Evolutionary conservation across 495 filamentous ascomycete species (phyloP).

Genomic region (Daldinia loculata): DNA sequence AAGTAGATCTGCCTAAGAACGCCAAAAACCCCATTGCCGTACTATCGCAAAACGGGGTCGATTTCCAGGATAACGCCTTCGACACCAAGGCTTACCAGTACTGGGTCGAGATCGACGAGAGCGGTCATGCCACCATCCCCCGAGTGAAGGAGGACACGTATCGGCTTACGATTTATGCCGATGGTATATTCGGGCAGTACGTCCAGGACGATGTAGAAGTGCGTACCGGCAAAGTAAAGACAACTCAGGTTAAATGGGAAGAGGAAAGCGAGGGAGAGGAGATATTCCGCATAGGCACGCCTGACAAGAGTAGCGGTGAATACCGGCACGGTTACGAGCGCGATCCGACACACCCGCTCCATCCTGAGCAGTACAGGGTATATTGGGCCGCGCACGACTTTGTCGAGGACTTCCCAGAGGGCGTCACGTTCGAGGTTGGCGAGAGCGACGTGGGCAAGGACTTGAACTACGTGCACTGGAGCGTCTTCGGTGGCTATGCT

Average conservation of each 20-base stretch:
- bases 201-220: conserved; percentile 55
- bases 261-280: conserved; percentile 62
- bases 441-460: conserved; percentile 54
- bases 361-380: conserved; percentile 60
- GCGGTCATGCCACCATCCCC: conserved; percentile 58
- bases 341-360: conserved; percentile 54
- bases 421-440: conserved; percentile 62
- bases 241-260: conserved; percentile 52
- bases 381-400: conserved; percentile 66
- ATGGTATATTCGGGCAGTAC: conserved; percentile 65
- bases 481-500: conserved; percentile 57
- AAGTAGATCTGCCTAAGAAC: conserved; percentile 56
- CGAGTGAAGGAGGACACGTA: conserved; percentile 62
- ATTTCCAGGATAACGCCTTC: conserved; percentile 66
- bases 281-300: conserved; percentile 63
- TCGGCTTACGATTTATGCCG: conserved; percentile 65
- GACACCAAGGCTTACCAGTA: conserved; percentile 63
- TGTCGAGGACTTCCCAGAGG: conserved; percentile 59
- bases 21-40: conserved; percentile 60
- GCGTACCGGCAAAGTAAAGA: conserved; percentile 45
- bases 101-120: conserved; percentile 60
- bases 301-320: conserved; percentile 64
- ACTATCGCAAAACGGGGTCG: conserved; percentile 59
- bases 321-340: conserved; percentile 59
- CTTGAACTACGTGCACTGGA: conserved; percentile 66